These are phyloP conservation scores for Adansonia digitata DNA, from an alignment of 345 rosid species.

Conservation along the genomic window DNA sequence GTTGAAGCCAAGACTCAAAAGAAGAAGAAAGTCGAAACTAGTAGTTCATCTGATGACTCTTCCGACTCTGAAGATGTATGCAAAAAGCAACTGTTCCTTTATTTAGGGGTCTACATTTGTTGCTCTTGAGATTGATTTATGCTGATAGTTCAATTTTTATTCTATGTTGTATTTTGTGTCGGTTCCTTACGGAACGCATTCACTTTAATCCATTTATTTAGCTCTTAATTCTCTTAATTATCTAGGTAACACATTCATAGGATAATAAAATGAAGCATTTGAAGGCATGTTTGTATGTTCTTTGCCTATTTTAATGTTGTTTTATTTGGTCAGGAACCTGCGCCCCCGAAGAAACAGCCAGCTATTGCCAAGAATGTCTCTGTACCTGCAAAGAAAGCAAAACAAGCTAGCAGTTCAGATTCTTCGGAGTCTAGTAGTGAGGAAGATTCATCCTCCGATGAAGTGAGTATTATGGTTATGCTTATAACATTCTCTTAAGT, in stretches of 20 bases:
- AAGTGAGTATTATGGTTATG: conserved; percentile 13
- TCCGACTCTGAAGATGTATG: conserved; percentile 49
- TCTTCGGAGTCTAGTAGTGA: conserved; percentile 27
- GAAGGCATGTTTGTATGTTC: not conserved
- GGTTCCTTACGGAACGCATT: not conserved
- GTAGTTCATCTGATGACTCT: conserved; percentile 11
- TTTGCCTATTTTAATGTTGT: not conserved
- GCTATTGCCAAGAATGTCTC: conserved; percentile 35
- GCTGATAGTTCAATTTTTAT: not conserved
- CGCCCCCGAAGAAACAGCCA: conserved; percentile 29
- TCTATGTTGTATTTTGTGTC: not conserved
- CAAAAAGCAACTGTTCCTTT: not conserved
- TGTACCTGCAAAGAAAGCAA: conserved; percentile 32
- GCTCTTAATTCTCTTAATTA: not conserved
- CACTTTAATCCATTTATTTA: not conserved
- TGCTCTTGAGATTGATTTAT: not conserved
- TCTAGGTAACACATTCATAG: not conserved
- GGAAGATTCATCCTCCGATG: conserved; percentile 37
- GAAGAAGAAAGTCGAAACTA: not conserved
- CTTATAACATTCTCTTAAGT: not conserved
- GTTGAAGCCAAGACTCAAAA: conserved; percentile 14
- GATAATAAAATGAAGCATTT: not conserved
- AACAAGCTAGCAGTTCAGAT: conserved; percentile 42
- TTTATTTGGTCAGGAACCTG: conserved; percentile 31
- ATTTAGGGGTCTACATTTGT: not conserved